Conservation (phyloP, 2,329 filamentous ascomycete genomes). For the Colletotrichum zoysiae region DNA sequence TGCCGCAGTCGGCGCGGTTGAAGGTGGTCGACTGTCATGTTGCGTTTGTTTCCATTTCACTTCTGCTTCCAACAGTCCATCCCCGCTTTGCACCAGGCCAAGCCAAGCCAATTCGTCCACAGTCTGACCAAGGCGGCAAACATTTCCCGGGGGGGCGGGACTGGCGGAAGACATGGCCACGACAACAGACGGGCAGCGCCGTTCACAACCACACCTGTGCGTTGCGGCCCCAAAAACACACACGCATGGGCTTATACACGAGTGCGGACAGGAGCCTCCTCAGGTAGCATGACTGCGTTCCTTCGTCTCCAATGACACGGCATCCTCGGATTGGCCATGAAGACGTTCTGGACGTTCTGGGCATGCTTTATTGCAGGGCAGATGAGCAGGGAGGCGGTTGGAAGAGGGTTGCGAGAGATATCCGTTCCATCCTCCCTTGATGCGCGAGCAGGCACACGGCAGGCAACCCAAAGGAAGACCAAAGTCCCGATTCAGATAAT, state of each 20-base stretch:
- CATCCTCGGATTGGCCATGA: conserved; percentile 19
- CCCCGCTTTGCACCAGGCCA: background rate
- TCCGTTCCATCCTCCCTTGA: conserved; percentile 28
- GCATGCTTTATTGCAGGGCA: background rate
- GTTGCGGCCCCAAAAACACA: conserved; percentile 21
- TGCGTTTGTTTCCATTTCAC: background rate
- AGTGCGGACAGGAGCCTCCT: conserved; percentile 5
- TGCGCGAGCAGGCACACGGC: conserved; percentile 22
- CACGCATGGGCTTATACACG: background rate
- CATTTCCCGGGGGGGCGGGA: conserved; percentile 9
- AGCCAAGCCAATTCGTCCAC: conserved; percentile 3
- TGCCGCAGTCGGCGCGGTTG: background rate
- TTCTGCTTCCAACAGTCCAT: conserved; percentile 21
- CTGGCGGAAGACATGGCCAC: conserved; percentile 20
- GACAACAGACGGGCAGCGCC: conserved; percentile 28
- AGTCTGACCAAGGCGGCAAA: conserved; percentile 38
- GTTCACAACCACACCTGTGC: conserved; percentile 23
- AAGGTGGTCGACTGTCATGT: background rate
- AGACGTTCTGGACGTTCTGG: conserved; percentile 9
- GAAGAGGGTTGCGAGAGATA: conserved; percentile 22
- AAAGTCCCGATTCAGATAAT: conserved; percentile 22
- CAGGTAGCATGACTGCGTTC: conserved; percentile 23
- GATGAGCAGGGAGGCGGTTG: background rate
- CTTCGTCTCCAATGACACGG: conserved; percentile 32
- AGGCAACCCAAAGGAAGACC: conserved; percentile 25